Evolutionary conservation across 1,284 basidiomycete genomes (phyloP).

Genomic region (Nidula niveotomentosa): DNA sequence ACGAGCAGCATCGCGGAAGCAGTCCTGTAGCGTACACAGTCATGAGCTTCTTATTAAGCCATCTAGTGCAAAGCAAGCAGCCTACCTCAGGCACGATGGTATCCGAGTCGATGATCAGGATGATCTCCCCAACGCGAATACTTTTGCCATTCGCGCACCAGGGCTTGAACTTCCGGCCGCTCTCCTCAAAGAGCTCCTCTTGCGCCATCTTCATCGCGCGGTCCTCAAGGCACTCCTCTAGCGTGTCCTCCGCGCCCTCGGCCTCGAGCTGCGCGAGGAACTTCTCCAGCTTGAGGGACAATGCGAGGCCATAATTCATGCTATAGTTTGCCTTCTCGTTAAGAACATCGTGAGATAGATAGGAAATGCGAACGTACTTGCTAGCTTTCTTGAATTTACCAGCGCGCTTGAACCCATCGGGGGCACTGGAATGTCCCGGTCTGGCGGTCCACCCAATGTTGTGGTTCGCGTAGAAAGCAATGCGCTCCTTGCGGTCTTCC

Average conservation of each 20-base stretch:
- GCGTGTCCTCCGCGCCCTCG: conserved; percentile 33
- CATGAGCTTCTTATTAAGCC: not conserved
- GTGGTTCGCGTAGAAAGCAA: conserved; percentile 80
- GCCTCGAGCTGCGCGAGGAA: conserved; percentile 55
- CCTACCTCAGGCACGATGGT: conserved; percentile 75
- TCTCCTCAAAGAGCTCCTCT: conserved; percentile 66
- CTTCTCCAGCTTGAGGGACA: conserved; percentile 75
- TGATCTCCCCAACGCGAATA: conserved; percentile 64
- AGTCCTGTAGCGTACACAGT: conserved; percentile 44
- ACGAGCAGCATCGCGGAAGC: conserved; percentile 82
- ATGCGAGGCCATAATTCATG: conserved; percentile 72
- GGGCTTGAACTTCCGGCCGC: conserved; percentile 48
- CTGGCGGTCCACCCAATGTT: conserved; percentile 83
- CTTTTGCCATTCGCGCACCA: conserved; percentile 69
- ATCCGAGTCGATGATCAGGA: conserved; percentile 80
- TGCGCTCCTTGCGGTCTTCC: conserved; percentile 62
- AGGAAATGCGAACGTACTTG: conserved; percentile 38
- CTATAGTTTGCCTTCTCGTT: conserved; percentile 12
- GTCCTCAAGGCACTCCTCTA: conserved; percentile 59
- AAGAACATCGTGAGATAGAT: conserved; percentile 1
- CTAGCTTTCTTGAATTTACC: conserved; percentile 90
- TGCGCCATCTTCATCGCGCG: conserved; percentile 61
- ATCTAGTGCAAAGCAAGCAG: conserved; percentile 4
- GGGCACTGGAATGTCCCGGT: conserved; percentile 59
- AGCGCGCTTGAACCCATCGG: conserved; percentile 72